phyloP scores from a whole-genome alignment of 257 asterid genomes.

The Craterostigma plantagineum region DNA sequence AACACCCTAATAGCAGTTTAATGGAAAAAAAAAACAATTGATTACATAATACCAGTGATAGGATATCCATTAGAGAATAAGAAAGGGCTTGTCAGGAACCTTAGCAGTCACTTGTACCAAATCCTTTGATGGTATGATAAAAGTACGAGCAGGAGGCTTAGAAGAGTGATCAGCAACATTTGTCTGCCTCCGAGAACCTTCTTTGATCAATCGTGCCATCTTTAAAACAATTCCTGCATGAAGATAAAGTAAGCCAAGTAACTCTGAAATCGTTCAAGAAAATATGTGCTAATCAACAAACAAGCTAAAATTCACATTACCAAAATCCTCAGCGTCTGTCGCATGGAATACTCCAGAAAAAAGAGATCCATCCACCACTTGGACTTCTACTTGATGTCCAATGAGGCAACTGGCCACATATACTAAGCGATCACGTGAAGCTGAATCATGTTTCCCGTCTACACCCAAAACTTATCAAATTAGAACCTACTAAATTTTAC shows the following conservation, averaged over 20 bases:
- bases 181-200: conserved; percentile 51
- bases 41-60: conserved; percentile 2
- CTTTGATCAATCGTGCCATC: conserved; percentile 64
- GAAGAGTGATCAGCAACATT: conserved; percentile 21
- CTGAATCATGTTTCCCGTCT: conserved; percentile 36
- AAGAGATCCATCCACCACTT: conserved; percentile 70
- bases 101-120: conserved; percentile 88
- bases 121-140: conserved; percentile 62
- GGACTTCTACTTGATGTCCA: conserved; percentile 92
- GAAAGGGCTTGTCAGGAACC: conserved; percentile 21
- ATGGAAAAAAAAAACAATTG: conserved; percentile 8
- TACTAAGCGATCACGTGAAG: conserved; percentile 53
- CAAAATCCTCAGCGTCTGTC: conserved; percentile 70
- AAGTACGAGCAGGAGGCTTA: conserved; percentile 44
- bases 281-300: conserved; percentile 3
- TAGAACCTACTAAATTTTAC: conserved; percentile 4
- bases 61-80: conserved; percentile 1
- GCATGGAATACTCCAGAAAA: conserved; percentile 81
- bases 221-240: conserved; percentile 70
- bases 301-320: conserved; percentile 18
- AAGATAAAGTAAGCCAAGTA: neutral
- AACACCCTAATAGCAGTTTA: conserved; percentile 48
- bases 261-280: conserved; percentile 1
- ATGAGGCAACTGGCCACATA: conserved; percentile 61
- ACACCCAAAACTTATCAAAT: conserved; percentile 27